phyloP scores from a whole-genome alignment of 176 grass and related monocot genomes.

The Rhynchospora tenuis region DNA sequence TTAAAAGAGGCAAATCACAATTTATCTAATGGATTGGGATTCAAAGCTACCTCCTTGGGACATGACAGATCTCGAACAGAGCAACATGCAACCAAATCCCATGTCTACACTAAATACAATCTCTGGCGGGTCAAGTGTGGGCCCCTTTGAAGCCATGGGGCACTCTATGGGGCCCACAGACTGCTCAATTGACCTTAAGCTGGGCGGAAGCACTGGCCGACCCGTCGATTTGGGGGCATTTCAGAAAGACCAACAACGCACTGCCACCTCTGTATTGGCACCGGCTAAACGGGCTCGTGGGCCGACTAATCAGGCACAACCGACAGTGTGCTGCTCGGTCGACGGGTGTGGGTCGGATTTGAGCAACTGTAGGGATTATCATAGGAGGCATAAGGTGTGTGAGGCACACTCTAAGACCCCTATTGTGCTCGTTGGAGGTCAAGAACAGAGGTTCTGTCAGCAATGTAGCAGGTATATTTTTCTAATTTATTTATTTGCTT shows the following conservation, averaged over 20 bases:
- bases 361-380: constrained; percentile 71
- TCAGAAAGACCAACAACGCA: constrained; percentile 22
- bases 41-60: constrained; percentile 42
- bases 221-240: constrained; percentile 20
- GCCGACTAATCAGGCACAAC: not conserved
- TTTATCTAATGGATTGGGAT: constrained; percentile 58
- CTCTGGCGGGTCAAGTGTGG: not conserved
- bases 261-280: not conserved
- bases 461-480: constrained; percentile 82
- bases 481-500: not conserved
- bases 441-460: constrained; percentile 80
- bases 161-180: constrained; percentile 23
- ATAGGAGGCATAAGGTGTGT: constrained; percentile 79
- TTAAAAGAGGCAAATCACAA: not conserved
- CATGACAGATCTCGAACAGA: constrained; percentile 31
- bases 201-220: constrained; percentile 5
- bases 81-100: not conserved
- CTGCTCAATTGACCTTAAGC: constrained; percentile 40
- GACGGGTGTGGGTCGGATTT: constrained; percentile 75
- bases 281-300: constrained; percentile 28
- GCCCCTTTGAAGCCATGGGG: not conserved
- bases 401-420: constrained; percentile 87
- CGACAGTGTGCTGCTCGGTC: constrained; percentile 39
- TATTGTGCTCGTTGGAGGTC: constrained; percentile 55
- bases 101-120: not conserved